These are phyloP conservation scores for Stagonosporopsis cucurbitacearum DNA, from an alignment of 2,329 filamentous ascomycete species.

Conservation along the genomic window DNA sequence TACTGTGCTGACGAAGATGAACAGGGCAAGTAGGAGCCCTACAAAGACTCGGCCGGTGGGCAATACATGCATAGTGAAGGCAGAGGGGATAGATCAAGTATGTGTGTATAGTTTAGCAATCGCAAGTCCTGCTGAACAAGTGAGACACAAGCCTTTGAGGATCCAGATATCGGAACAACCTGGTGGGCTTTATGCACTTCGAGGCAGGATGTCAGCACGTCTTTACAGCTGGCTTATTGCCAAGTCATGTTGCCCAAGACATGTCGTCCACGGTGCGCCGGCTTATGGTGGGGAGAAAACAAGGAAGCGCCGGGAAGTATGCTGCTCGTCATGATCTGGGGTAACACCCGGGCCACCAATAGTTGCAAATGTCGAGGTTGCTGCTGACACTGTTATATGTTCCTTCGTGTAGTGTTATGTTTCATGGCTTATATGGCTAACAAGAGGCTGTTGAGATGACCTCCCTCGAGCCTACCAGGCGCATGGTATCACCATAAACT, in stretches of 20 bases:
- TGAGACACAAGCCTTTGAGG: background rate
- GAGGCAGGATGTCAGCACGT: background rate
- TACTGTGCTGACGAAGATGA: constrained; percentile 11
- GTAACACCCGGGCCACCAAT: background rate
- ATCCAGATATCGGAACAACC: background rate
- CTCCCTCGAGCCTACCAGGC: background rate
- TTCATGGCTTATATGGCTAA: background rate
- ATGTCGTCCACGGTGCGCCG: constrained; percentile 1
- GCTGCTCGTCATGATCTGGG: background rate
- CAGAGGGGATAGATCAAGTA: background rate
- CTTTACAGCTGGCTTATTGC: background rate
- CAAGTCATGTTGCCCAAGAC: constrained; percentile 9
- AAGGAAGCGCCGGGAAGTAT: background rate
- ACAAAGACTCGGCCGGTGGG: constrained; percentile 9
- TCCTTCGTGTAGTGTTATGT: background rate
- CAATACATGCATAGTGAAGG: constrained; percentile 6
- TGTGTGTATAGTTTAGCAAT: background rate
- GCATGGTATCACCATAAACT: background rate
- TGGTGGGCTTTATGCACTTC: background rate
- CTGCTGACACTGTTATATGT: background rate
- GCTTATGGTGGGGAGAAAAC: background rate
- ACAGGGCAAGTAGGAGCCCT: constrained; percentile 14
- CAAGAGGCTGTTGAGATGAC: background rate
- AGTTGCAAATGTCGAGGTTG: background rate
- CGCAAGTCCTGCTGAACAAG: background rate